A percentile compares a stretch with the other conserved stretches of the same genome.
Evolutionary conservation across 2,329 filamentous ascomycete genomes (phyloP).

Genomic region (Thielaviopsis cerberus): DNA sequence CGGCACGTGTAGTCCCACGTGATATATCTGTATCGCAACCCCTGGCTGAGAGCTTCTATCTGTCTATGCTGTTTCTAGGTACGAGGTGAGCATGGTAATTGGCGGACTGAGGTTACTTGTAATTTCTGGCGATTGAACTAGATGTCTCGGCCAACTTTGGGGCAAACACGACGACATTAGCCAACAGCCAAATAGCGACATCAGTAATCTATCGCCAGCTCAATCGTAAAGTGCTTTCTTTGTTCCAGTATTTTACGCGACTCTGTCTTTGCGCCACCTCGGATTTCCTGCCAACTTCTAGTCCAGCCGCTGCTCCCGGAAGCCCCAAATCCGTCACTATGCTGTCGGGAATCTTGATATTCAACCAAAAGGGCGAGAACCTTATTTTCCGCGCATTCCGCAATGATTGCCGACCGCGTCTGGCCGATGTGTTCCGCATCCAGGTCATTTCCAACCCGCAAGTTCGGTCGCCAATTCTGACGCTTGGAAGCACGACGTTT

Average conservation of each 20-base stretch:
- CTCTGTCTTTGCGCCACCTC: background rate
- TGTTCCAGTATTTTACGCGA: background rate
- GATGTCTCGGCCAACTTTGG: background rate
- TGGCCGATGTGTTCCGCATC: conserved; percentile 98
- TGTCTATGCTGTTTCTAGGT: background rate
- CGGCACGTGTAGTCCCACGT: background rate
- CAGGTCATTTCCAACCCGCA: conserved; percentile 98
- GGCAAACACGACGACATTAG: background rate
- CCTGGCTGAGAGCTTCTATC: background rate
- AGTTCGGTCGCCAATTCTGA: conserved; percentile 92
- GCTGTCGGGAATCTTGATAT: conserved; percentile 92
- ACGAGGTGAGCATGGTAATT: background rate
- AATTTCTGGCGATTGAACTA: background rate
- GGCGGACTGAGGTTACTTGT: background rate
- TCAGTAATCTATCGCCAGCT: background rate
- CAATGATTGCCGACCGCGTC: conserved; percentile 89
- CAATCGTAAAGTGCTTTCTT: background rate
- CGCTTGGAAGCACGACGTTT: conserved; percentile 92
- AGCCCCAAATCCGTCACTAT: conserved; percentile 27
- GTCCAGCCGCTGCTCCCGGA: background rate
- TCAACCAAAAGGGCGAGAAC: conserved; percentile 99
- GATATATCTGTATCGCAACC: background rate
- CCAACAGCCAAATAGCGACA: background rate
- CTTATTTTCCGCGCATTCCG: conserved; percentile 98
- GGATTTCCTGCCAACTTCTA: background rate